phyloP scores from a whole-genome alignment of 169 alveolate species.

The Cryptosporidium canis region DNA sequence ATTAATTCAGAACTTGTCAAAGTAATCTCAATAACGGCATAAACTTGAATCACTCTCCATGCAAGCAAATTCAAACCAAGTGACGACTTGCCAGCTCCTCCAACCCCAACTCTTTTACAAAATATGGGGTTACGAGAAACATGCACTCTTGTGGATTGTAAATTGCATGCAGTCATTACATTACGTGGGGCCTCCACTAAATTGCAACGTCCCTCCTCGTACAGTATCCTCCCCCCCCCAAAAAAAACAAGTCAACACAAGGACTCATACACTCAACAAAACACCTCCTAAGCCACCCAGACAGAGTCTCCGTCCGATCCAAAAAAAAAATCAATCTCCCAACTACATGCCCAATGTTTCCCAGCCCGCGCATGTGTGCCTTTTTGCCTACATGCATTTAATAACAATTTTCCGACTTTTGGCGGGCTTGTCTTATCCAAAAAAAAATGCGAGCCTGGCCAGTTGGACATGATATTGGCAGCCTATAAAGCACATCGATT shows the following conservation, averaged over 20 bases:
- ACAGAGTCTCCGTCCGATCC: too few species aligned
- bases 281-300: too few species aligned
- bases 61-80: neutral
- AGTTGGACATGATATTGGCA: too few species aligned
- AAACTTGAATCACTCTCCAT: neutral
- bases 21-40: neutral
- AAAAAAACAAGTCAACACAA: too few species aligned
- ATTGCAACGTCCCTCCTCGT: too few species aligned
- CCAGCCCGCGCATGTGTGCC: too few species aligned
- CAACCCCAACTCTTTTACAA: neutral
- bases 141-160: neutral
- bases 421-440: constrained; percentile 35
- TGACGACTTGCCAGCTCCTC: neutral
- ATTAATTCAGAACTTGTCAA: neutral
- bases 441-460: too few species aligned
- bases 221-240: too few species aligned
- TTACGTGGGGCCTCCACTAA: neutral
- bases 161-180: neutral
- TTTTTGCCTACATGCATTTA: neutral
- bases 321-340: too few species aligned
- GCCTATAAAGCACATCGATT: neutral
- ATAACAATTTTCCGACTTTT: neutral
- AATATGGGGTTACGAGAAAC: constrained; percentile 27
- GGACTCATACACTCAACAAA: too few species aligned
- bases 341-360: too few species aligned